phyloP scores from a whole-genome alignment of 495 filamentous ascomycete genomes.

The Penicillium coprophilum region DNA sequence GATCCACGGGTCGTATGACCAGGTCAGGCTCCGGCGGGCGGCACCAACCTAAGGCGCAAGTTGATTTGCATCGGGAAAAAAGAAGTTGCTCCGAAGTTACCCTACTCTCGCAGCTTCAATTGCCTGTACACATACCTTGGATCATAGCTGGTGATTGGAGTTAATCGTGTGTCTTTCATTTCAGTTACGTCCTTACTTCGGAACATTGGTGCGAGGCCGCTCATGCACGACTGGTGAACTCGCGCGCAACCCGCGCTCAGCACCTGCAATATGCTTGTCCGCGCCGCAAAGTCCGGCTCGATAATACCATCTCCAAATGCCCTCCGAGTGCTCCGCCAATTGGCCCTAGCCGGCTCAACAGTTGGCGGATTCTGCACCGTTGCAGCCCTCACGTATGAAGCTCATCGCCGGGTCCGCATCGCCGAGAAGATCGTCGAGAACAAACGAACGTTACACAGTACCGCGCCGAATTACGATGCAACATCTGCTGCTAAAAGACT shows the following conservation, averaged over 20 bases:
- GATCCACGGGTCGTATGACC: constrained; percentile 21
- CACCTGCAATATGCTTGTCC: constrained; percentile 35
- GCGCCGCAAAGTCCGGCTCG: constrained; percentile 31
- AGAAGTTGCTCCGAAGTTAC: constrained; percentile 25
- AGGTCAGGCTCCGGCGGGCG: constrained; percentile 19
- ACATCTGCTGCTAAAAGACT: constrained; percentile 42
- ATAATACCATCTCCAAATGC: constrained; percentile 48
- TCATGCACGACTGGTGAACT: constrained; percentile 25
- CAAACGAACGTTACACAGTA: constrained; percentile 45
- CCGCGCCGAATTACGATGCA: constrained; percentile 47
- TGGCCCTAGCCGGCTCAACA: constrained; percentile 46
- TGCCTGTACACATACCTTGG: constrained; percentile 1
- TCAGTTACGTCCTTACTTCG: neutral
- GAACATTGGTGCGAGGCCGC: constrained; percentile 3
- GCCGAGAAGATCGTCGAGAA: constrained; percentile 48
- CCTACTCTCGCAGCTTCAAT: constrained; percentile 16
- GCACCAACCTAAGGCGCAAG: constrained; percentile 22
- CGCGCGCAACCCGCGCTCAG: constrained; percentile 32
- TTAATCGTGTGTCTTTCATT: neutral
- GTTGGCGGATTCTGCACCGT: constrained; percentile 43
- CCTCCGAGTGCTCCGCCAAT: constrained; percentile 43
- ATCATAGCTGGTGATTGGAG: neutral
- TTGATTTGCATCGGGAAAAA: constrained; percentile 26
- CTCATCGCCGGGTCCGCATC: constrained; percentile 40
- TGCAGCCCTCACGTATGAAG: constrained; percentile 45